These are phyloP conservation scores for Acanthamoeba triangularis DNA, from an alignment of 208 protist species.

Conservation along the genomic window DNA sequence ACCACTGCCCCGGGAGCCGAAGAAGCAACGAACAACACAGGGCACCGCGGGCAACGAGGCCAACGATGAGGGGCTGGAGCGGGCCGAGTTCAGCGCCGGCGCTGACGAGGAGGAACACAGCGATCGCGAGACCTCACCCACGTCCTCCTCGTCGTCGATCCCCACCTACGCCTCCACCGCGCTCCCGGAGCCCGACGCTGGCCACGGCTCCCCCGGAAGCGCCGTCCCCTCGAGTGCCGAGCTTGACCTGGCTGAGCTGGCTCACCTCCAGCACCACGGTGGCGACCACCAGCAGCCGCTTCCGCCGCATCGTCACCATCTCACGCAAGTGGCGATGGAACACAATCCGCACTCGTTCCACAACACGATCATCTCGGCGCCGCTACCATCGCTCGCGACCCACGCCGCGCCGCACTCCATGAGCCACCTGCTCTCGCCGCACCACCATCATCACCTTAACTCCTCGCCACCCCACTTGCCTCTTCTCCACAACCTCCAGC, in stretches of 20 bases:
- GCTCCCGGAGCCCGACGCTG: background rate
- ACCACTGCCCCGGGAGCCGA: background rate
- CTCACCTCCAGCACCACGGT: no score
- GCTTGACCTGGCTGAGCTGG: background rate
- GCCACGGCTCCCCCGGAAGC: background rate
- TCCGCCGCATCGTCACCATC: background rate
- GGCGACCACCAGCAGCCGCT: background rate
- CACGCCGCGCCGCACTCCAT: background rate
- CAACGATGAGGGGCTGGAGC: background rate
- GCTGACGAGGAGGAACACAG: background rate
- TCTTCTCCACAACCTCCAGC: background rate
- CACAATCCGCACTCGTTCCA: background rate
- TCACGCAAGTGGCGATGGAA: background rate
- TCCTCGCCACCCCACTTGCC: no score
- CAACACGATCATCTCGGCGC: slow-evolving; percentile 17
- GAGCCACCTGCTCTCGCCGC: background rate
- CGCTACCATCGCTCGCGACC: background rate
- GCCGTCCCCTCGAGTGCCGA: background rate
- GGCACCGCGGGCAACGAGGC: background rate
- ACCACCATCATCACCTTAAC: background rate
- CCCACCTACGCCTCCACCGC: background rate
- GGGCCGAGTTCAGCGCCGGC: background rate
- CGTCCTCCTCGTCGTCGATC: background rate
- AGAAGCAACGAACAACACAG: background rate
- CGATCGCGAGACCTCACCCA: background rate